Evolutionary conservation across 345 rosid species (phyloP).

Genomic region (Salix udensis): DNA sequence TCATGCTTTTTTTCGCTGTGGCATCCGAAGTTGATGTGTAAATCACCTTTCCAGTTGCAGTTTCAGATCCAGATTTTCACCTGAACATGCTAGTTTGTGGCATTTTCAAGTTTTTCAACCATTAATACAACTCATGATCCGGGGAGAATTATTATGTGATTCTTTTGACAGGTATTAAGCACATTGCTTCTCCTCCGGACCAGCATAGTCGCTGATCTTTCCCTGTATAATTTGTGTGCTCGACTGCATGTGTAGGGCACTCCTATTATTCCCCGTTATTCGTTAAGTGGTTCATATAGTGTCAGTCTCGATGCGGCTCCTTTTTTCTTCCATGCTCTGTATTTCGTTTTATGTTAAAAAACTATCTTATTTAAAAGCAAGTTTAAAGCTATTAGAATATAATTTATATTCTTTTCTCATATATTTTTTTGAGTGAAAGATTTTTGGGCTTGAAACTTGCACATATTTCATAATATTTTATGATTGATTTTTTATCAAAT

Average conservation of each 20-base stretch:
- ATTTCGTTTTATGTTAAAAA: too few relatives aligned
- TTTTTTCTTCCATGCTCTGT: not conserved
- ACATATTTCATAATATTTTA: accelerated
- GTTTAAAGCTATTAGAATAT: too few relatives aligned
- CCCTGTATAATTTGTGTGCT: not conserved
- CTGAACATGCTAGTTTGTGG: not conserved
- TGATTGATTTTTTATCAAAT: too few relatives aligned
- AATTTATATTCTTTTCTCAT: too few relatives aligned
- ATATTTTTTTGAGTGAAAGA: too few relatives aligned
- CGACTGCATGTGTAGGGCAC: not conserved
- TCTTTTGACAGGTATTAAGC: not conserved
- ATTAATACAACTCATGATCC: too few relatives aligned
- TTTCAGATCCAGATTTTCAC: not conserved
- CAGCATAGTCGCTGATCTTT: not conserved
- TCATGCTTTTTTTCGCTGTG: not conserved
- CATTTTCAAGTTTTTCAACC: too few relatives aligned
- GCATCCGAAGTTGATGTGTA: not conserved
- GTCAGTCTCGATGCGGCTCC: not conserved
- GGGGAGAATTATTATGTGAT: not conserved
- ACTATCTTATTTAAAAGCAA: too few relatives aligned
- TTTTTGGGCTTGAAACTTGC: too few relatives aligned
- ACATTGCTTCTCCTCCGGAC: not conserved
- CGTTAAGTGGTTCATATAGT: too few relatives aligned
- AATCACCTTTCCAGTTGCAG: not conserved
- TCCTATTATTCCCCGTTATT: not conserved